A percentile compares a stretch with the other conserved stretches of the same genome.
These are phyloP conservation scores for Phytophthora pisi DNA, from an alignment of 352 stramenopile species.

Conservation along the genomic window DNA sequence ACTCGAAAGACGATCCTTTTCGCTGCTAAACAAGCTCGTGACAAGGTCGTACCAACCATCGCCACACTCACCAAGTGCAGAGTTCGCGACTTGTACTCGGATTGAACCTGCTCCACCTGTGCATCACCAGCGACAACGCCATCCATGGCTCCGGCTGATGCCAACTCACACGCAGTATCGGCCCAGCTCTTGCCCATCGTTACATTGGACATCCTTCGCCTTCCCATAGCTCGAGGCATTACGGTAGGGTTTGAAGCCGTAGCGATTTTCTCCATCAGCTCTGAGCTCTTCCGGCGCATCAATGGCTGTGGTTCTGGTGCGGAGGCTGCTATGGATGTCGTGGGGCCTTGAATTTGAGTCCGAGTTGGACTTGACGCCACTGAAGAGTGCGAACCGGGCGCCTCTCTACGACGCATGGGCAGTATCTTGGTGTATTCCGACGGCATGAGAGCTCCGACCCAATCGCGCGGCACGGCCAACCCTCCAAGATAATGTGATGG, in stretches of 20 bases:
- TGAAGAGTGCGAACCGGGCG: neutral
- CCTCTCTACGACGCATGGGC: conserved; percentile 38
- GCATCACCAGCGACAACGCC: neutral
- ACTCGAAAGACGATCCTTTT: conserved; percentile 56
- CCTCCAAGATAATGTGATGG: conserved; percentile 48
- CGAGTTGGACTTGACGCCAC: neutral
- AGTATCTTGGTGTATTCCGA: conserved; percentile 75
- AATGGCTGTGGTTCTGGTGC: neutral
- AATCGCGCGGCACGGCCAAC: conserved; percentile 60
- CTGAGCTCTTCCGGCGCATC: conserved; percentile 5
- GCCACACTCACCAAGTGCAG: conserved; percentile 6
- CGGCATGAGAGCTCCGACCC: conserved; percentile 66
- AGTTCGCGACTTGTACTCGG: conserved; percentile 8
- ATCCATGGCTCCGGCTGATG: neutral
- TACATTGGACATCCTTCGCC: conserved; percentile 1
- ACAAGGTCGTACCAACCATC: conserved; percentile 31
- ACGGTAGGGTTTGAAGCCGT: neutral
- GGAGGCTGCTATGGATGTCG: neutral
- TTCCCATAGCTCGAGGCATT: neutral
- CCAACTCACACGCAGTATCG: conserved; percentile 5
- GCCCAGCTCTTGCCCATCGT: conserved; percentile 7
- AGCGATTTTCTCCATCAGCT: conserved; percentile 1
- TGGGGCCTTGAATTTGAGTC: neutral
- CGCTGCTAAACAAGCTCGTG: conserved; percentile 30
- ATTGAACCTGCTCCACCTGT: conserved; percentile 5